These are phyloP conservation scores for Aquilaria yunnanensis DNA, from an alignment of 345 rosid species.

Conservation along the genomic window DNA sequence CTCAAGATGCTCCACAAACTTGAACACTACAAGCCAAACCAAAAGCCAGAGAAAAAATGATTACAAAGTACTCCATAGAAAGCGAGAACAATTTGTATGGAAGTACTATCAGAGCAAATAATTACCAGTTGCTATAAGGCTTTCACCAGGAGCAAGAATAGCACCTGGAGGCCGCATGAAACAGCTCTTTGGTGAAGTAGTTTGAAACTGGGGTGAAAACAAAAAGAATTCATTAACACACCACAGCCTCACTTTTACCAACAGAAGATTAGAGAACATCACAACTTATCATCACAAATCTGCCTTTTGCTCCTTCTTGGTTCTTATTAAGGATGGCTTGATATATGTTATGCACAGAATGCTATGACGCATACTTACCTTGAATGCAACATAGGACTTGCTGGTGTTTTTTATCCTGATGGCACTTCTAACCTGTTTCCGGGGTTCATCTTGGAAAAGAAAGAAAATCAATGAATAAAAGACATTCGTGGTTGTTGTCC, in stretches of 20 bases:
- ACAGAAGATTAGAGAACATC: too few relatives aligned
- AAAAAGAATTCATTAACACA: too few relatives aligned
- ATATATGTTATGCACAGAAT: too few relatives aligned
- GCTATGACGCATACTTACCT: constrained; percentile 32
- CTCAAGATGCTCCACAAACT: constrained; percentile 93
- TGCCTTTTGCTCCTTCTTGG: too few relatives aligned
- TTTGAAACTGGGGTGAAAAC: constrained; percentile 66
- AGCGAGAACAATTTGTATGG: background rate
- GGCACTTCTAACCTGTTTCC: constrained; percentile 96
- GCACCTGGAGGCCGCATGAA: constrained; percentile 99
- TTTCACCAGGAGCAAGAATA: constrained; percentile 90
- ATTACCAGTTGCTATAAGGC: constrained; percentile 81
- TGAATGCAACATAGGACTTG: constrained; percentile 91
- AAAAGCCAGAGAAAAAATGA: constrained; percentile 6
- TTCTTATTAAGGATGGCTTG: too few relatives aligned
- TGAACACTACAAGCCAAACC: constrained; percentile 52
- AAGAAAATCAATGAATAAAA: too few relatives aligned
- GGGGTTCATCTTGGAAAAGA: constrained; percentile 70
- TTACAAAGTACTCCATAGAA: too few relatives aligned
- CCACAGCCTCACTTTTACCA: too few relatives aligned
- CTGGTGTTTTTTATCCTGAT: constrained; percentile 87
- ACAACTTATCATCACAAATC: too few relatives aligned
- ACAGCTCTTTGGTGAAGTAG: constrained; percentile 98
- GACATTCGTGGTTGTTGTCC: too few relatives aligned
- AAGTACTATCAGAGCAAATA: background rate